Percentiles rank a stretch among this genome's conserved stretches.
Evolutionary conservation across 768 basidiomycete species (phyloP).

Genomic region (Obba rivulosa): DNA sequence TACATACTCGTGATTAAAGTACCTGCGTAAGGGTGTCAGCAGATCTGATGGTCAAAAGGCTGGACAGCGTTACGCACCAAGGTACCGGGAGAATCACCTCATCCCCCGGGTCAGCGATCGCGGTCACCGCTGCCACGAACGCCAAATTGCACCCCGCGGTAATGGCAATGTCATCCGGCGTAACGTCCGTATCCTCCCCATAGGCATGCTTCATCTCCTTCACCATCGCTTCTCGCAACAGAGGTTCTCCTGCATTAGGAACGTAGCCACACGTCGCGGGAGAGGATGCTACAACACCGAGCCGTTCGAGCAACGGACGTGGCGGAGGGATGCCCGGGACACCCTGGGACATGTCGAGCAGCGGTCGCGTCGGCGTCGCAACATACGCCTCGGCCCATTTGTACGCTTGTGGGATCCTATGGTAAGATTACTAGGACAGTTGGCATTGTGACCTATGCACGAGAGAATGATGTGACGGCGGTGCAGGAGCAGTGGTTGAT

Average conservation of each 20-base stretch:
- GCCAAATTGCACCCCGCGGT: conserved; percentile 74
- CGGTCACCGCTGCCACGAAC: conserved; percentile 57
- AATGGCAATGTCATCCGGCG: conserved; percentile 53
- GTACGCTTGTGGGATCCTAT: conserved; percentile 53
- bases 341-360: conserved; percentile 75
- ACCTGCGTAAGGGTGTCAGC: conserved; percentile 33
- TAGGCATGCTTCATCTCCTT: conserved; percentile 62
- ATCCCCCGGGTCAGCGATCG: conserved; percentile 61
- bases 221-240: conserved; percentile 45
- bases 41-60: background rate
- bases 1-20: conserved; percentile 60
- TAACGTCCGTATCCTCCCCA: conserved; percentile 42
- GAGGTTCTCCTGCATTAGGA: conserved; percentile 50
- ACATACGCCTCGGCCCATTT: conserved; percentile 48
- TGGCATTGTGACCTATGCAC: background rate
- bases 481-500: conserved; percentile 2
- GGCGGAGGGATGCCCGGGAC: conserved; percentile 67
- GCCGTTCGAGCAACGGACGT: conserved; percentile 32
- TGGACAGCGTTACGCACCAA: conserved; percentile 37
- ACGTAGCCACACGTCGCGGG: conserved; percentile 50
- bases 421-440: background rate
- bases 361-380: conserved; percentile 35
- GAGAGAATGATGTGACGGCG: no score
- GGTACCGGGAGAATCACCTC: conserved; percentile 71
- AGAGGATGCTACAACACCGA: conserved; percentile 40